Evolutionary conservation across 192 early-diverging fungal genomes (phyloP).

Genomic region (Thoreauomyces humboldtii): DNA sequence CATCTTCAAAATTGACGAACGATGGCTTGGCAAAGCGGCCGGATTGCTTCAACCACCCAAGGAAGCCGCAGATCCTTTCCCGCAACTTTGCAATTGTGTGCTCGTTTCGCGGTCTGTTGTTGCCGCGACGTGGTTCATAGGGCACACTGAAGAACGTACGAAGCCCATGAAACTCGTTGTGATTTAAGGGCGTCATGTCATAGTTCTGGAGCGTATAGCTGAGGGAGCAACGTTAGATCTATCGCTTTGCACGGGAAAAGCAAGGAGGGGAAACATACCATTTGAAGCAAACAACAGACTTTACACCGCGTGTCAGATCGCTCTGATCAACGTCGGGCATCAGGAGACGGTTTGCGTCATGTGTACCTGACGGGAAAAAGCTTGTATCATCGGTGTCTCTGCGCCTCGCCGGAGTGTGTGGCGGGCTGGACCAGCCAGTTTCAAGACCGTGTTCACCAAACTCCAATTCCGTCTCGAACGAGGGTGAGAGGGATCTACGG

Average conservation of each 20-base stretch:
- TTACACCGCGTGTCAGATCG: constrained; percentile 9
- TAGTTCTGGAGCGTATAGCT: constrained; percentile 14
- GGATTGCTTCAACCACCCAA: constrained; percentile 20
- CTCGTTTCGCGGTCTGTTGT: constrained; percentile 5
- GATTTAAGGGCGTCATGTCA: constrained; percentile 20
- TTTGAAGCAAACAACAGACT: constrained; percentile 18
- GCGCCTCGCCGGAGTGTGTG: no score
- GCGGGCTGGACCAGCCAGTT: no score
- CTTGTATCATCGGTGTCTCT: no score
- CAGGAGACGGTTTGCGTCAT: no score
- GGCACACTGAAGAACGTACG: constrained; percentile 10
- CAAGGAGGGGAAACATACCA: neutral
- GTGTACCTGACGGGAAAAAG: no score
- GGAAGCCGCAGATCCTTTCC: constrained; percentile 14
- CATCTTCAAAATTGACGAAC: constrained; percentile 11
- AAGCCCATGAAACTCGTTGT: constrained; percentile 12
- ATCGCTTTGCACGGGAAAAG: neutral
- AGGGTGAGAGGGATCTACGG: no score
- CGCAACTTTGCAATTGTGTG: constrained; percentile 14
- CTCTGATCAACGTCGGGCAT: constrained; percentile 13
- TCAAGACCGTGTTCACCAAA: no score
- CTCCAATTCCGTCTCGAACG: no score
- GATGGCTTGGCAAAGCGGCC: constrained; percentile 3
- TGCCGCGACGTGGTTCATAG: constrained; percentile 5
- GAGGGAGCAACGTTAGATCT: neutral